Evolutionary conservation across 768 basidiomycete species (phyloP).

Genomic region (Baorangia bicolor): DNA sequence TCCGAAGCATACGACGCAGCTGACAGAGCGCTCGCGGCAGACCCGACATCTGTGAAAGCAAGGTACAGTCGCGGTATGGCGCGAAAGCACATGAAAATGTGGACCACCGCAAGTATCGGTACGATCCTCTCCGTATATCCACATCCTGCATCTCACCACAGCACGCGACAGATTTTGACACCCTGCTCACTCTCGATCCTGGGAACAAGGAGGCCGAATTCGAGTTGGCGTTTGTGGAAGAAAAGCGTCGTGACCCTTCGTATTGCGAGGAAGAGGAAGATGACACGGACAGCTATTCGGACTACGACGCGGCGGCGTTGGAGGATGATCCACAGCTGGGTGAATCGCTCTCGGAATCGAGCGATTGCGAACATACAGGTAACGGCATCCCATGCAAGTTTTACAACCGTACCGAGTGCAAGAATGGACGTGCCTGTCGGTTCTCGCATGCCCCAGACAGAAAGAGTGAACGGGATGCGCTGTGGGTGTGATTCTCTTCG

Average conservation of each 20-base stretch:
- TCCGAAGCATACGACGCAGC: conserved; percentile 31
- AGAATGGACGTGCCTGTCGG: conserved; percentile 39
- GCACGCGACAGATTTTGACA: conserved; percentile 27
- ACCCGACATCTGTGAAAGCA: conserved; percentile 35
- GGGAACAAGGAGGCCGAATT: conserved; percentile 16
- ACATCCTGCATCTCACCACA: background rate
- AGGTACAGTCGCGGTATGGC: conserved; percentile 37
- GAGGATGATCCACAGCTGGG: conserved; percentile 34
- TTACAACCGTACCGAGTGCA: conserved; percentile 56
- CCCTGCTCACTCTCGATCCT: conserved; percentile 28
- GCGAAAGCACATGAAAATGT: conserved; percentile 25
- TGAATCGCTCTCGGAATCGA: conserved; percentile 50
- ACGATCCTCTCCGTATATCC: background rate
- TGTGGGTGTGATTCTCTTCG: conserved; percentile 38
- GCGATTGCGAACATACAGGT: conserved; percentile 51
- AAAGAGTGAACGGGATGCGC: conserved; percentile 52
- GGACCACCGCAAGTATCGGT: conserved; percentile 27
- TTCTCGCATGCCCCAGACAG: conserved; percentile 56
- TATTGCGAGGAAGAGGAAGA: background rate
- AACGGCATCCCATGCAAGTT: conserved; percentile 54
- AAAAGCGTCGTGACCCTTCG: background rate
- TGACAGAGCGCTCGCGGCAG: conserved; percentile 24
- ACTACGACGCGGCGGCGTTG: conserved; percentile 16
- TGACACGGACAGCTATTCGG: conserved; percentile 1
- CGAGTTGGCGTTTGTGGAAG: conserved; percentile 15